Evolutionary conservation across 1,284 basidiomycete genomes (phyloP).

Genomic region (Spongispora temasekensis): DNA sequence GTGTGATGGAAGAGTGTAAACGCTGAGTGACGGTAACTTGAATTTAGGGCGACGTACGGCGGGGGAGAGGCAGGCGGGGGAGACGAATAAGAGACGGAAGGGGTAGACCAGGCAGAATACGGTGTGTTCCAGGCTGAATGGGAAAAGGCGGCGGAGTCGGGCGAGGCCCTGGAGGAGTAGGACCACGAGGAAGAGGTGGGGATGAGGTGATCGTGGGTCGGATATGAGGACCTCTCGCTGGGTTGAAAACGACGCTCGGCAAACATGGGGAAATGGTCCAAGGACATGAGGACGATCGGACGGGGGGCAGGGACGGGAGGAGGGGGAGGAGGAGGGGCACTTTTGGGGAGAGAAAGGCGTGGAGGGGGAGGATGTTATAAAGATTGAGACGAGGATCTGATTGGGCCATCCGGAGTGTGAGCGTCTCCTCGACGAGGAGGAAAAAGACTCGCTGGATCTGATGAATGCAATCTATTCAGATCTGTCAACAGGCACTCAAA

Average conservation of each 20-base stretch:
- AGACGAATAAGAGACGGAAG: constrained; percentile 22
- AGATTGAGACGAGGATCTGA: constrained; percentile 26
- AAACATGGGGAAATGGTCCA: constrained; percentile 37
- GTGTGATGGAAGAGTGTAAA: constrained; percentile 24
- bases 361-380: constrained; percentile 26
- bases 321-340: constrained; percentile 3
- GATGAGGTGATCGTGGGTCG: constrained; percentile 24
- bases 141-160: constrained; percentile 18
- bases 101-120: constrained; percentile 24
- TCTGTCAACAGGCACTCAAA: too few species aligned
- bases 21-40: constrained; percentile 27
- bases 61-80: constrained; percentile 28
- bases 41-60: constrained; percentile 25
- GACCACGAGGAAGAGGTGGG: constrained; percentile 26
- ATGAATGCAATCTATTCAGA: constrained; percentile 29
- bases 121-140: constrained; percentile 23
- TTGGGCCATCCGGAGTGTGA: constrained; percentile 12
- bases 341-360: constrained; percentile 10
- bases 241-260: constrained; percentile 35
- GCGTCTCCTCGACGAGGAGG: not conserved
- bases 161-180: constrained; percentile 27
- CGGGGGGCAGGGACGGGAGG: not conserved
- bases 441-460: constrained; percentile 11
- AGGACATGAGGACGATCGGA: constrained; percentile 28
- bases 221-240: constrained; percentile 28